A percentile compares a stretch with the other conserved stretches of the same genome.
Evolutionary conservation across 352 stramenopile species (phyloP).

Genomic region (Phytophthora sp.): DNA sequence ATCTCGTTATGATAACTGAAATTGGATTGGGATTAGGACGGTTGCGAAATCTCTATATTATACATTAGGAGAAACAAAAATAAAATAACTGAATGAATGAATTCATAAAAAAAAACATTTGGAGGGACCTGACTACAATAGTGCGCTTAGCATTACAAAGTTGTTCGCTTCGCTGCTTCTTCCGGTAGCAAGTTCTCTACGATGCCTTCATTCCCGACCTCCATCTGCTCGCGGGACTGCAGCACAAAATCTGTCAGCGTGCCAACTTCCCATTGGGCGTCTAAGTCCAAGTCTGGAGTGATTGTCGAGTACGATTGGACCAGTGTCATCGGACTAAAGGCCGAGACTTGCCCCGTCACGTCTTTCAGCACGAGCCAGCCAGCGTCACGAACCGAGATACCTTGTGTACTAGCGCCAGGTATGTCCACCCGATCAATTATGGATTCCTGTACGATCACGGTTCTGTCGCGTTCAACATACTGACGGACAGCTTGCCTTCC

Average conservation of each 20-base stretch:
- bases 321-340: constrained; percentile 24
- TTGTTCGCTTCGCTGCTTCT: constrained; percentile 16
- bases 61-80: no score
- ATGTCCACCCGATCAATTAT: constrained; percentile 26
- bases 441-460: constrained; percentile 37
- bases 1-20: no score
- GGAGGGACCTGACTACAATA: no score
- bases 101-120: no score
- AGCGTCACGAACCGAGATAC: constrained; percentile 30
- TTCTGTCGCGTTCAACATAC: constrained; percentile 26
- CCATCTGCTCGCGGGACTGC: constrained; percentile 29
- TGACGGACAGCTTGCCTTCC: constrained; percentile 33
- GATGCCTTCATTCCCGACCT: constrained; percentile 32
- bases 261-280: constrained; percentile 42
- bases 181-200: constrained; percentile 33
- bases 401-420: background rate
- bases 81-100: no score
- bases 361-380: constrained; percentile 44
- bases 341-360: constrained; percentile 15
- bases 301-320: constrained; percentile 37
- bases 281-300: constrained; percentile 35
- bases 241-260: constrained; percentile 55
- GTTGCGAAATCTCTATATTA: no score
- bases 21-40: no score
- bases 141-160: no score